These are phyloP conservation scores for Trichoderma semiorbis DNA, from an alignment of 2,329 filamentous ascomycete species.

Conservation along the genomic window DNA sequence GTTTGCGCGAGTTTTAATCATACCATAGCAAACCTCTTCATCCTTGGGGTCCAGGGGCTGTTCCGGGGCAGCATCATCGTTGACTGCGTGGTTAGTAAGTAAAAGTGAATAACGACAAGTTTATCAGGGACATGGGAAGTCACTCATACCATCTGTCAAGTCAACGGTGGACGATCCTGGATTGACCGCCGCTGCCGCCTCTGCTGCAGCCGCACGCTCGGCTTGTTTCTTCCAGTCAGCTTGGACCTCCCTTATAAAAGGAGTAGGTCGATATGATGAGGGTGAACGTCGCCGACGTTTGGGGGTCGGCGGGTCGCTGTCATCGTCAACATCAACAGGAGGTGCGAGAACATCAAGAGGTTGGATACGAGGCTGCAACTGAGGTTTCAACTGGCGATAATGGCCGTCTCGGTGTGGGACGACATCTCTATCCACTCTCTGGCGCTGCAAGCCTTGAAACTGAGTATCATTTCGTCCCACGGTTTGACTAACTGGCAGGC, in stretches of 20 bases:
- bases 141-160: slow-evolving; percentile 48
- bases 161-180: slow-evolving; percentile 50
- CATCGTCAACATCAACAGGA: neutral
- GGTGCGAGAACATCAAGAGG: neutral
- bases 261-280: neutral
- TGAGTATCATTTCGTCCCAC: slow-evolving; percentile 42
- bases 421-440: neutral
- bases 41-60: slow-evolving; percentile 52
- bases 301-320: neutral
- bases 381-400: neutral
- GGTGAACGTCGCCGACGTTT: neutral
- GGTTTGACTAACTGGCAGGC: slow-evolving; percentile 57
- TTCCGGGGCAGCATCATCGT: slow-evolving; percentile 49
- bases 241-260: neutral
- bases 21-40: slow-evolving; percentile 78
- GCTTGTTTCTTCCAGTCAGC: slow-evolving; percentile 43
- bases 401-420: neutral
- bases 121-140: slow-evolving; percentile 12
- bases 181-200: neutral
- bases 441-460: neutral
- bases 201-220: slow-evolving; percentile 22
- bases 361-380: neutral
- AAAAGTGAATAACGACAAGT: neutral
- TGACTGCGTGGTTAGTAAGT: slow-evolving; percentile 29
- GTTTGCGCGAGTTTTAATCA: slow-evolving; percentile 65